A percentile compares a stretch with the other conserved stretches of the same genome.
Evolutionary conservation across 345 rosid genomes (phyloP).

Genomic region (Luvunga scandens): DNA sequence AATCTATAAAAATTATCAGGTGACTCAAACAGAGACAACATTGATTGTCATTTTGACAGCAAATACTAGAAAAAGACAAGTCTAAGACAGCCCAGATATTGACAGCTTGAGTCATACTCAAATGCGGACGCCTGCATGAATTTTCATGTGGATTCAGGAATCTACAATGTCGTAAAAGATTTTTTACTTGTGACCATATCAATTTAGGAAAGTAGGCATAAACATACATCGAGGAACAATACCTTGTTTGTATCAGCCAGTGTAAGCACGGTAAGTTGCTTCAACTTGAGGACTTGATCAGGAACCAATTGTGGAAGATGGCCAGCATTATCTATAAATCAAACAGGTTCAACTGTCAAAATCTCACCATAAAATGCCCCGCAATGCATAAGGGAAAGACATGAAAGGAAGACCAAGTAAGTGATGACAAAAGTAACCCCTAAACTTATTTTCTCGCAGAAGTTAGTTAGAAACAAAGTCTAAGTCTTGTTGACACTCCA

Average conservation of each 20-base stretch:
- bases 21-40: not conserved
- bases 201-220: not conserved
- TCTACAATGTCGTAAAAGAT: no score
- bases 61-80: not conserved
- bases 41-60: slow-evolving; percentile 1
- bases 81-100: not conserved
- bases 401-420: not conserved
- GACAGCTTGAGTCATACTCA: no score
- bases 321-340: slow-evolving; percentile 50
- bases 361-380: not conserved
- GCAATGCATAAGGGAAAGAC: not conserved
- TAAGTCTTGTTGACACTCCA: not conserved
- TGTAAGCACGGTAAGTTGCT: slow-evolving; percentile 93
- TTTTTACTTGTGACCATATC: not conserved
- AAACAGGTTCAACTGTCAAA: slow-evolving; percentile 12
- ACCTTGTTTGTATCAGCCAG: slow-evolving; percentile 94
- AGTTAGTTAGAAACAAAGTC: not conserved
- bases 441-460: not conserved
- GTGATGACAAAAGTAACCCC: not conserved
- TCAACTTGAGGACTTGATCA: slow-evolving; percentile 83
- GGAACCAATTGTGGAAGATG: slow-evolving; percentile 62
- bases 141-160: no score
- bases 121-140: no score
- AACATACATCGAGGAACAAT: not conserved
- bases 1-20: not conserved